Percentiles rank a stretch among this genome's conserved stretches.
phyloP scores from a whole-genome alignment of 148 eudicot species.

The Mesembryanthemum crystallinum region DNA sequence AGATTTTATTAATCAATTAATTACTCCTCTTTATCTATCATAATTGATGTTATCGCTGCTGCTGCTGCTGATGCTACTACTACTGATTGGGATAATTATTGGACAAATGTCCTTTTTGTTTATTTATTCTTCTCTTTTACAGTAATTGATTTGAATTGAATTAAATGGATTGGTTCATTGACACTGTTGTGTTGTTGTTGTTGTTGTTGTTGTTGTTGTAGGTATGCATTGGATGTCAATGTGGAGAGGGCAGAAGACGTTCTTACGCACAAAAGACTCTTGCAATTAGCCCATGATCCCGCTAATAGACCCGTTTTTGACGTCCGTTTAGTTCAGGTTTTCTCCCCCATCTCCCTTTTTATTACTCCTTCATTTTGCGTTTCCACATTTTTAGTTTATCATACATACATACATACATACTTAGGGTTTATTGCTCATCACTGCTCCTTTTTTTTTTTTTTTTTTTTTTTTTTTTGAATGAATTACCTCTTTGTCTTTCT shows the following conservation, averaged over 20 bases:
- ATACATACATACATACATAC: no score
- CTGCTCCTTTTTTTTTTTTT: no score
- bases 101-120: no score
- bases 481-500: background rate
- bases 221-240: constrained; percentile 97
- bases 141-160: no score
- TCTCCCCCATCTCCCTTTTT: background rate
- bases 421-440: background rate
- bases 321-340: constrained; percentile 95
- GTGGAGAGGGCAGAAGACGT: constrained; percentile 98
- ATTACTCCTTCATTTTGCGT: background rate
- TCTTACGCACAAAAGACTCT: constrained; percentile 67
- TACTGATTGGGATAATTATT: no score
- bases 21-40: no score
- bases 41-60: no score
- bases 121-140: background rate
- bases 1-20: no score
- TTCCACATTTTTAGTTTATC: background rate
- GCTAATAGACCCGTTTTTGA: constrained; percentile 79
- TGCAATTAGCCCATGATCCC: constrained; percentile 80
- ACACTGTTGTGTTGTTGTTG: no score
- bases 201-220: constrained; percentile 21
- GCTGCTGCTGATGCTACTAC: no score
- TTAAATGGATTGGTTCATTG: no score
- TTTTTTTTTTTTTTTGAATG: no score